phyloP scores from a whole-genome alignment of 352 stramenopile genomes.

The Globisporangium apiculatum region DNA sequence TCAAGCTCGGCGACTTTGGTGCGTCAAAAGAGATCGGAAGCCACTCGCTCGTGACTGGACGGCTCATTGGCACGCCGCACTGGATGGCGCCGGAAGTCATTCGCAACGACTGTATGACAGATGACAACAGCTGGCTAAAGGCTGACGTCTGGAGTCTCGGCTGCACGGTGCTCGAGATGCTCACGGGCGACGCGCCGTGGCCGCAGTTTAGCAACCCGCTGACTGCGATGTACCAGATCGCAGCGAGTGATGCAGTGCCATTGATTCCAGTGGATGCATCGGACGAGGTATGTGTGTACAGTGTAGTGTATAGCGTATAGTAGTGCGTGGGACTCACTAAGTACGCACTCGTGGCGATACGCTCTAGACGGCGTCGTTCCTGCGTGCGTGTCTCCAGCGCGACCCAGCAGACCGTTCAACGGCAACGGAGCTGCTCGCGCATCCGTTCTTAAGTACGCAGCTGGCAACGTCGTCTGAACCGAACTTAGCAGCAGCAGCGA shows the following conservation, averaged over 20 bases:
- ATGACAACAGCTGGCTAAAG: constrained; percentile 72
- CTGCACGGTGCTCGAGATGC: constrained; percentile 91
- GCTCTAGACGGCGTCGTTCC: constrained; percentile 42
- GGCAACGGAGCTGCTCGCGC: constrained; percentile 83
- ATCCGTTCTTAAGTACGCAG: constrained; percentile 77
- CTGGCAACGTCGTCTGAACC: background rate
- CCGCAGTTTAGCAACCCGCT: constrained; percentile 84
- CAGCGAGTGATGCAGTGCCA: constrained; percentile 56
- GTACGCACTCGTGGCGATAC: background rate
- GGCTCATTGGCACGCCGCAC: constrained; percentile 84
- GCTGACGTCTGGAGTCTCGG: constrained; percentile 92
- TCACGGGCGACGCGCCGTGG: constrained; percentile 88
- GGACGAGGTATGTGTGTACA: constrained; percentile 31
- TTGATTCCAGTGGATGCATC: constrained; percentile 47
- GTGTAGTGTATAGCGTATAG: no score
- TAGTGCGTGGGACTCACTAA: no score
- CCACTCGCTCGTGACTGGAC: constrained; percentile 55
- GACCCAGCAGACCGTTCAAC: constrained; percentile 71
- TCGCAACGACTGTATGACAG: constrained; percentile 31
- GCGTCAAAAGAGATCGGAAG: constrained; percentile 68
- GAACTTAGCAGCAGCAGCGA: background rate
- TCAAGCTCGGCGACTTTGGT: constrained; percentile 80
- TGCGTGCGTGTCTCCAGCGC: constrained; percentile 56
- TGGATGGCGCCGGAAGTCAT: constrained; percentile 93
- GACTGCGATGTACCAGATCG: constrained; percentile 90